Percentiles rank a stretch among this genome's conserved stretches.
These are phyloP conservation scores for Fraxinus platypoda DNA, from an alignment of 305 asterid species.

Conservation along the genomic window DNA sequence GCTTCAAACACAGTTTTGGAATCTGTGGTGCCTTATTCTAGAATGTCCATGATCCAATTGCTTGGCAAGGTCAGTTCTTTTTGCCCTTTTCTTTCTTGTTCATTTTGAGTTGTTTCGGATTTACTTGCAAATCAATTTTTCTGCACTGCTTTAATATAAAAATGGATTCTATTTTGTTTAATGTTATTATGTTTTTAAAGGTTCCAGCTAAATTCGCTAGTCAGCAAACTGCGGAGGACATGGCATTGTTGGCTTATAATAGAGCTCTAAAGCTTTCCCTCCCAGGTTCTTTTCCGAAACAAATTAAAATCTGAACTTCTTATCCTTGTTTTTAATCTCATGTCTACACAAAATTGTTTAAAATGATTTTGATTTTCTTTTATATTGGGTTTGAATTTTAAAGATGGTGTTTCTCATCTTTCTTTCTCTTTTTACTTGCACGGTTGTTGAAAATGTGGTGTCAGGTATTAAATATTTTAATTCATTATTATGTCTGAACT, in stretches of 20 bases:
- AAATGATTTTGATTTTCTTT: not conserved
- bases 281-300: slow-evolving; percentile 44
- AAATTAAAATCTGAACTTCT: not conserved
- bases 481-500: slow-evolving; percentile 1
- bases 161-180: slow-evolving; percentile 2
- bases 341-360: not conserved
- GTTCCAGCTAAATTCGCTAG: slow-evolving; percentile 67
- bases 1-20: slow-evolving; percentile 83
- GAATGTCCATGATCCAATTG: slow-evolving; percentile 78
- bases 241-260: slow-evolving; percentile 84
- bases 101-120: not conserved
- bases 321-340: not conserved
- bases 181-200: slow-evolving; percentile 26
- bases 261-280: slow-evolving; percentile 79
- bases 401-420: not conserved
- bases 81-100: not conserved
- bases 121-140: not conserved
- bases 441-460: not conserved
- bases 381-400: not conserved
- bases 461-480: not conserved
- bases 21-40: slow-evolving; percentile 71
- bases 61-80: slow-evolving; percentile 60
- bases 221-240: slow-evolving; percentile 69
- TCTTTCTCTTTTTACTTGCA: not conserved
- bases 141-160: not conserved